Percentiles rank a stretch among this genome's conserved stretches.
Evolutionary conservation across 2,329 filamentous ascomycete genomes (phyloP).

Genomic region (Leptographium wingfieldii): DNA sequence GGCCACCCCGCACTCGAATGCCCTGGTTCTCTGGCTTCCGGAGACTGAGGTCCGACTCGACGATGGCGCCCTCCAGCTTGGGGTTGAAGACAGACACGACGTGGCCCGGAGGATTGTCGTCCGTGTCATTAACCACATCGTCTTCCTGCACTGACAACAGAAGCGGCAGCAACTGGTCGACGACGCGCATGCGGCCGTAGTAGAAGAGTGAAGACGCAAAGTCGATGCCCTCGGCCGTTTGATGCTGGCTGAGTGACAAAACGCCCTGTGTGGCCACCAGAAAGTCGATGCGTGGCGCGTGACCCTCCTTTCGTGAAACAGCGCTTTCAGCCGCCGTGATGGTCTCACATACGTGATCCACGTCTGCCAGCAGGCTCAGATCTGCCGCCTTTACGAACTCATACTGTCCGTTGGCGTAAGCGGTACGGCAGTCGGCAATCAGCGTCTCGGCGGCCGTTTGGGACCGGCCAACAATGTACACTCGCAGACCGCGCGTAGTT

Average conservation of each 20-base stretch:
- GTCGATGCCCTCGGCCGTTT: slow-evolving; percentile 21
- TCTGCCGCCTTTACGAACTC: slow-evolving; percentile 20
- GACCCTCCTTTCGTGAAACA: slow-evolving; percentile 1
- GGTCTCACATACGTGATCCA: slow-evolving; percentile 19
- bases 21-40: not conserved
- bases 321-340: slow-evolving; percentile 17
- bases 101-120: not conserved
- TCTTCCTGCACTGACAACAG: slow-evolving; percentile 5
- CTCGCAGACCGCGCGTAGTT: slow-evolving; percentile 14
- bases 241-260: slow-evolving; percentile 7
- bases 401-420: slow-evolving; percentile 20
- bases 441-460: slow-evolving; percentile 12
- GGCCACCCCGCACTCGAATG: not conserved
- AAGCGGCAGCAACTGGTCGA: slow-evolving; percentile 20
- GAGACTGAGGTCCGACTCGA: slow-evolving; percentile 3
- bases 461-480: slow-evolving; percentile 19
- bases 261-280: slow-evolving; percentile 20
- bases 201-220: slow-evolving; percentile 17
- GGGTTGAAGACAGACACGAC: slow-evolving; percentile 20
- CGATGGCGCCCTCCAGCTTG: slow-evolving; percentile 1
- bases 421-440: slow-evolving; percentile 16
- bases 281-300: slow-evolving; percentile 19
- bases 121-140: not conserved
- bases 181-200: slow-evolving; percentile 19
- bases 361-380: slow-evolving; percentile 20